Base-by-base conservation (phyloP, 495 filamentous ascomycete species). In the Glarea lozoyensis region DNA sequence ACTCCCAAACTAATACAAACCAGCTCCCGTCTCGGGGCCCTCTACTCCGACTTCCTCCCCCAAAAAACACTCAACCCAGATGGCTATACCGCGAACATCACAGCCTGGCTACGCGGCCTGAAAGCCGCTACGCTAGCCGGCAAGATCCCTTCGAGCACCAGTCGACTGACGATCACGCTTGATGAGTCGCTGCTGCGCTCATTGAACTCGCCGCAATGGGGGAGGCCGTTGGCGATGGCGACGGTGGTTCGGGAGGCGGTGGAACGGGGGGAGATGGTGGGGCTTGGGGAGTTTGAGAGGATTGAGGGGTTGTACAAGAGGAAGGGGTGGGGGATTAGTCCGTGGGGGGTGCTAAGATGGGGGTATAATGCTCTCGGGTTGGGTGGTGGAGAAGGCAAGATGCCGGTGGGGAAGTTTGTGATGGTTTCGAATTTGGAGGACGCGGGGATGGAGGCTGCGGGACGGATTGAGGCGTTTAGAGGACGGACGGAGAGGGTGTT, bases 31-130 rank as follows among this genome's bases (percentile, higher is more conserved):
- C 78, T 96, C 3, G 82, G 88, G 4, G 89, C 89, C 11, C 78
- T 98, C 39, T 98, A 94, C 65, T 95, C 89, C 43, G 93, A 97
- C 60, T 97, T 98, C 62, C 67, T 76, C 3, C 58, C 72, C 25
- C 88, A 90, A 48, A 75, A 73, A 46, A 78, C 76, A 41, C 81
- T 82, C 23, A 98, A 98, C 57, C 88, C 89, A 1, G 88, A 93
- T 54, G 90, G 88, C 48, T 98, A 88, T 65, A 63, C 70, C 21
- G 85, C 89, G 37, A 97, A 98, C 59, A 61, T 89, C 30, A 64
- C 73, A 11, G 86, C 89, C 31, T 98, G 92, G 92, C 76, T 81
- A 54, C 69, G 72, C 20, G 89, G 75, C 1, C 72, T 98, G 18
- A 68, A 75, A 15, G 63, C 67, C 32, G 84, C 89, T 17, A 69